These are phyloP conservation scores for Apiotrichum gracile DNA, from an alignment of 1,284 basidiomycete genomes.

Conservation along the genomic window DNA sequence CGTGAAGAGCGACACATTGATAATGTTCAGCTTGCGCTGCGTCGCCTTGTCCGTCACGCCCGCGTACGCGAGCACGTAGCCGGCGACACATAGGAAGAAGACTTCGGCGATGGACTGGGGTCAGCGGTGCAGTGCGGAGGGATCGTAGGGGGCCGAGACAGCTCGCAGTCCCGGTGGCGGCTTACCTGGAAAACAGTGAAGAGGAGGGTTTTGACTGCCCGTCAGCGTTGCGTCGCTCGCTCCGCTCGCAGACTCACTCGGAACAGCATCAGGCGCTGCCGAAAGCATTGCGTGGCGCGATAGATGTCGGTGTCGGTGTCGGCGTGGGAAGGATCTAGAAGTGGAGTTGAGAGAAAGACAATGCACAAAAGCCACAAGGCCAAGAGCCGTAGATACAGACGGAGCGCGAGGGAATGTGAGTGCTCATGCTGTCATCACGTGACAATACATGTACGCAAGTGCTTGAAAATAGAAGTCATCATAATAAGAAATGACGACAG, in stretches of 20 bases:
- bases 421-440: too few species aligned
- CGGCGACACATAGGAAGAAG: constrained; percentile 76
- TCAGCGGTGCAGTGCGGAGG: too few species aligned
- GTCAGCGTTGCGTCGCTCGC: neutral
- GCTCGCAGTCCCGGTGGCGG: too few species aligned
- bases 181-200: constrained; percentile 56
- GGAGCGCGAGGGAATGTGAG: too few species aligned
- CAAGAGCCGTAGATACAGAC: too few species aligned
- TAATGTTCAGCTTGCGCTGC: constrained; percentile 62
- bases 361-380: too few species aligned
- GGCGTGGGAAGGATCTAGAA: neutral
- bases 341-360: too few species aligned
- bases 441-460: too few species aligned
- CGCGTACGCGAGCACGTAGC: constrained; percentile 70
- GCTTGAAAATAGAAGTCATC: too few species aligned
- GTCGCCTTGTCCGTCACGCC: constrained; percentile 84
- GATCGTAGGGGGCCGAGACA: too few species aligned
- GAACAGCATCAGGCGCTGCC: constrained; percentile 7
- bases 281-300: constrained; percentile 1
- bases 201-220: constrained; percentile 17
- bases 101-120: constrained; percentile 80
- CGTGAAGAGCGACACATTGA: constrained; percentile 72
- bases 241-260: neutral
- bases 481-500: too few species aligned
- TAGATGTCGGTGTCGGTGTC: neutral